Evolutionary conservation across 352 stramenopile genomes (phyloP).

Genomic region (Phytophthora meadii): DNA sequence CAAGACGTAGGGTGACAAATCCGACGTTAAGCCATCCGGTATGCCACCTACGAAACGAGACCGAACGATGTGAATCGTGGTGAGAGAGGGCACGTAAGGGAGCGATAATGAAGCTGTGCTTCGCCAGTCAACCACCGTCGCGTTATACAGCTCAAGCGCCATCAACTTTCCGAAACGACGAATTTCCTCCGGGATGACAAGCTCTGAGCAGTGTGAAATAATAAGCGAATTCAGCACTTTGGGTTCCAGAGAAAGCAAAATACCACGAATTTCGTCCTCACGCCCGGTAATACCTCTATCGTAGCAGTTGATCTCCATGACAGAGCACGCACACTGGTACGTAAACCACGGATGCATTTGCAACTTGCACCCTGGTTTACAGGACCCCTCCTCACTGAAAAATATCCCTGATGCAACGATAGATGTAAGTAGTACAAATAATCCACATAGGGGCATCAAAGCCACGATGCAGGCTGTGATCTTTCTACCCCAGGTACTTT

Average conservation of each 20-base stretch:
- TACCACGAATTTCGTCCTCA: constrained; percentile 17
- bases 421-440: constrained; percentile 43
- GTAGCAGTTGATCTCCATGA: constrained; percentile 56
- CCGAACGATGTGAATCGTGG: constrained; percentile 43
- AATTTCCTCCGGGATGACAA: constrained; percentile 38
- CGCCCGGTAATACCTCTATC: constrained; percentile 34
- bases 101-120: constrained; percentile 32
- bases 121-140: constrained; percentile 40
- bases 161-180: constrained; percentile 40
- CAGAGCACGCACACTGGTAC: constrained; percentile 46
- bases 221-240: constrained; percentile 55
- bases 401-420: constrained; percentile 39
- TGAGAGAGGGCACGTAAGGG: constrained; percentile 30
- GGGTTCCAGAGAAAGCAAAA: constrained; percentile 37
- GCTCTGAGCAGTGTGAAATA: constrained; percentile 44
- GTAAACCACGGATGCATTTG: constrained; percentile 57
- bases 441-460: constrained; percentile 34
- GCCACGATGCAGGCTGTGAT: constrained; percentile 13
- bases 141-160: constrained; percentile 59
- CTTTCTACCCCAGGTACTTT: constrained; percentile 1
- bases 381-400: constrained; percentile 22
- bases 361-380: constrained; percentile 42
- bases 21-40: constrained; percentile 39
- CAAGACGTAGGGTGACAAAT: constrained; percentile 37
- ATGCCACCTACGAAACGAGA: constrained; percentile 27